Base-by-base conservation (phyloP, 495 filamentous ascomycete genomes). In the Tuber microsphaerosporum region DNA sequence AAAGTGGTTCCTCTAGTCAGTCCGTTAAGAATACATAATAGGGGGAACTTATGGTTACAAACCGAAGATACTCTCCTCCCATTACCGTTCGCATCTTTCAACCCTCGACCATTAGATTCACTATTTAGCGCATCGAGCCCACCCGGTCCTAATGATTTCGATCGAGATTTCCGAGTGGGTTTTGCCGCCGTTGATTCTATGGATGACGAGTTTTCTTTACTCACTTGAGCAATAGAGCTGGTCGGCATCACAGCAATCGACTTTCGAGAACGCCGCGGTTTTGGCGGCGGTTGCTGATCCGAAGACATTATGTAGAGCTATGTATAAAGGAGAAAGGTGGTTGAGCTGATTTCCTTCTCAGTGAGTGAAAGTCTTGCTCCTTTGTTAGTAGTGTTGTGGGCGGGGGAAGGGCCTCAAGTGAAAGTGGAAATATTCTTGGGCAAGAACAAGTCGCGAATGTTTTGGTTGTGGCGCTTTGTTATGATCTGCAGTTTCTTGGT, bases 81-180 rank as follows among this genome's bases (percentile, higher is more conserved):
- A 93, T 97, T 97, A 19, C 92, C 94, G 81, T 87, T 89, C 34
- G 89, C 89, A 76, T 90, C 87, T 83, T 93, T 92, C 65, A 82
- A 20, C 19, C 77, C 71, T 22, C 46, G 41, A 12, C 74, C 73
- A 26, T 71, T 37, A 22, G 48, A 74, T n/a, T 56, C 61, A 26
- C 51, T 61, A 69, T 75, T 71, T 61, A 97, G 86, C 72, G 89
- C 89, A 85, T 94, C 93, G 45, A 97, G 84, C 72, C 94, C 93
- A 34, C 94, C 95, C 37, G 94, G 94, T 2, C 95, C 95, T 76
- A 99, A 89, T 83, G 94, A 97, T 84, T 97, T 97, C 84, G 95
- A 97, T 71, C 95, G 89, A 46, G 90, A 92, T 84, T 96, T 97
- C 84, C 91, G 93, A 71, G 86, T 86, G 14, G 65, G 26, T 42